A percentile compares a stretch with the other conserved stretches of the same genome.
Evolutionary conservation across 2,329 filamentous ascomycete genomes (phyloP).

Genomic region (Ophiocordyceps camponoti-leonardi): DNA sequence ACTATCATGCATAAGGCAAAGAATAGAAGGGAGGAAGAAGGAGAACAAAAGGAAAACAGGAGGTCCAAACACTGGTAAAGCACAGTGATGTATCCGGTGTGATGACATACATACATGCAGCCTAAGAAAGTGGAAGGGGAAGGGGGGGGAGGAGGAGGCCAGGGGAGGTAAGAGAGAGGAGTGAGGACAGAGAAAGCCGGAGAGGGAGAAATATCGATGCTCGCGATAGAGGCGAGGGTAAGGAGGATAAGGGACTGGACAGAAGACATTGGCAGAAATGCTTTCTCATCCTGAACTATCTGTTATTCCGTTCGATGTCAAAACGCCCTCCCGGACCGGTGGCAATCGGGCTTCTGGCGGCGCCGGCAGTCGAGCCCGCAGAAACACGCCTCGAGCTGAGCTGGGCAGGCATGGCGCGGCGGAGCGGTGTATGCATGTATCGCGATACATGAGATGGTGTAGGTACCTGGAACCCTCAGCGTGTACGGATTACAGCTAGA

Average conservation of each 20-base stretch:
- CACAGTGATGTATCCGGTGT: too few species aligned
- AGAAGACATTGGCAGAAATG: not conserved
- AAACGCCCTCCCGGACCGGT: not conserved
- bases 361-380: not conserved
- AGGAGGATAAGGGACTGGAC: not conserved
- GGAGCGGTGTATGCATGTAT: not conserved
- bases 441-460: too few species aligned
- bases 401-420: not conserved
- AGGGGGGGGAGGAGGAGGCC: too few species aligned
- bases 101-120: too few species aligned
- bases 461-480: too few species aligned
- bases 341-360: not conserved
- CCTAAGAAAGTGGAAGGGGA: too few species aligned
- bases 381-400: not conserved
- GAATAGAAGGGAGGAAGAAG: not conserved
- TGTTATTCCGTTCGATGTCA: not conserved
- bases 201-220: not conserved
- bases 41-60: not conserved
- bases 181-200: not conserved
- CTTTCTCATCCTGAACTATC: not conserved
- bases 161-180: too few species aligned
- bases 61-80: not conserved
- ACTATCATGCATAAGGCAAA: not conserved
- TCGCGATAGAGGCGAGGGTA: not conserved
- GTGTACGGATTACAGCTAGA: too few species aligned